Conservation (phyloP, 1,139 yeast genomes). For the Debaryomycetaceae sp. region DNA sequence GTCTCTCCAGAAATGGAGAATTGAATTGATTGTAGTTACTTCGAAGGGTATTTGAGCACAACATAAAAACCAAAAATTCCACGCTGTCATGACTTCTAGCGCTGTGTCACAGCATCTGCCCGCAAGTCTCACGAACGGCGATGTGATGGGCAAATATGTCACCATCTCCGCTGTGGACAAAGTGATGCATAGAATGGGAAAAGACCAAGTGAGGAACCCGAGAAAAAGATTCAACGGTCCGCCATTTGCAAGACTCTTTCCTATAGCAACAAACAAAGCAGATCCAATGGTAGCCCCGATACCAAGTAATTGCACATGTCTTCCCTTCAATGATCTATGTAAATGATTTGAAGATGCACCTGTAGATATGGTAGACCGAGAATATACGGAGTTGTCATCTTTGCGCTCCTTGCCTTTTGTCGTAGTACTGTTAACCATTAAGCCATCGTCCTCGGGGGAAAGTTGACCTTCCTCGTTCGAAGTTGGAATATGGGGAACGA, state of each 20-base stretch:
- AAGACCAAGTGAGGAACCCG: conserved; percentile 39
- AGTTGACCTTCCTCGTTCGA: conserved; percentile 1
- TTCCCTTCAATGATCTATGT: conserved; percentile 20
- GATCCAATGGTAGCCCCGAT: conserved; percentile 52
- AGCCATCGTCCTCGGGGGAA: not conserved
- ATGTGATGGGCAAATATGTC: conserved; percentile 66
- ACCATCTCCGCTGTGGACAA: conserved; percentile 79
- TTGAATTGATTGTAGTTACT: conserved; percentile 73
- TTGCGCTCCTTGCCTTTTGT: not conserved
- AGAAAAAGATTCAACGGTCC: conserved; percentile 43
- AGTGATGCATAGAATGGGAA: conserved; percentile 58
- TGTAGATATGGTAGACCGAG: conserved; percentile 13
- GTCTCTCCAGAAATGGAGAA: conserved; percentile 74
- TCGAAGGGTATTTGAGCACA: conserved; percentile 77
- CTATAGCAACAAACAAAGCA: conserved; percentile 40
- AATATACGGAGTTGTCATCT: conserved; percentile 11
- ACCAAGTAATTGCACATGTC: conserved; percentile 49
- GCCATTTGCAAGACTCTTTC: conserved; percentile 34
- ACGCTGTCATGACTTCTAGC: conserved; percentile 70
- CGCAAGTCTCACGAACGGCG: conserved; percentile 50
- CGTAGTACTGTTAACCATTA: not conserved
- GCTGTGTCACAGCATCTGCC: conserved; percentile 58
- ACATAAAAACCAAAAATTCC: conserved; percentile 76
- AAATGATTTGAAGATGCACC: conserved; percentile 10
- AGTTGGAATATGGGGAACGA: conserved; percentile 16